These are phyloP conservation scores for Fonsecaea pugnacius DNA, from an alignment of 2,329 filamentous ascomycete genomes.

Conservation along the genomic window DNA sequence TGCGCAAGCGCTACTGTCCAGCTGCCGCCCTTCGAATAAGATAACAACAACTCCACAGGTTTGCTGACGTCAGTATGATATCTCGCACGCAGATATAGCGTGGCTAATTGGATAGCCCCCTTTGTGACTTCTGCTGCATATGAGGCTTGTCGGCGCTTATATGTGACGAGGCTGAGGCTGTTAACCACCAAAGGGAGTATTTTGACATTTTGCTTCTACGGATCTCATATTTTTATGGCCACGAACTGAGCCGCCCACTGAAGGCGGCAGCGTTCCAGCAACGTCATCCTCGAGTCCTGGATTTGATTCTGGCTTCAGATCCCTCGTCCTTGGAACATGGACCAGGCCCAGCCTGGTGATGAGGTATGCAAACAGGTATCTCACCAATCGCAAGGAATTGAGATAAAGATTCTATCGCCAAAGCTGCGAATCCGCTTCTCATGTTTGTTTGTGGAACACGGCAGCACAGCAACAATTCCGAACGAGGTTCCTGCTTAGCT, in stretches of 20 bases:
- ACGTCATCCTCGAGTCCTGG: background rate
- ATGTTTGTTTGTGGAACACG: too few relatives aligned
- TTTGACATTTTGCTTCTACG: background rate
- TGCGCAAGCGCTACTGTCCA: background rate
- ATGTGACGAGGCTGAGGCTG: constrained; percentile 5
- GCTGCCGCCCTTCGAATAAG: background rate
- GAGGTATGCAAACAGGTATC: background rate
- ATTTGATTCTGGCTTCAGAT: background rate
- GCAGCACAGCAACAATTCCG: background rate
- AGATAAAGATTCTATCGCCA: background rate
- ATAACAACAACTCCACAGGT: background rate
- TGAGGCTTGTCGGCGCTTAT: constrained; percentile 10
- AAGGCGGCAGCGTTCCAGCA: background rate
- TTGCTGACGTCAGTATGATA: background rate
- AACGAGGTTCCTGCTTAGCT: background rate
- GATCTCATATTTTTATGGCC: background rate
- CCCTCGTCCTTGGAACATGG: background rate
- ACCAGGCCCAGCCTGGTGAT: background rate
- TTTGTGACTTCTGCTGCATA: constrained; percentile 1
- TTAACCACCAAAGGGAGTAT: background rate
- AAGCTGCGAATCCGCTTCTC: background rate
- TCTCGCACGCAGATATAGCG: background rate
- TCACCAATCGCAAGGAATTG: background rate
- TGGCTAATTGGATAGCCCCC: background rate
- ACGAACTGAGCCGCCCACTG: background rate